Conservation (phyloP, 306 rosid species). For the Alnus rubra region DNA sequence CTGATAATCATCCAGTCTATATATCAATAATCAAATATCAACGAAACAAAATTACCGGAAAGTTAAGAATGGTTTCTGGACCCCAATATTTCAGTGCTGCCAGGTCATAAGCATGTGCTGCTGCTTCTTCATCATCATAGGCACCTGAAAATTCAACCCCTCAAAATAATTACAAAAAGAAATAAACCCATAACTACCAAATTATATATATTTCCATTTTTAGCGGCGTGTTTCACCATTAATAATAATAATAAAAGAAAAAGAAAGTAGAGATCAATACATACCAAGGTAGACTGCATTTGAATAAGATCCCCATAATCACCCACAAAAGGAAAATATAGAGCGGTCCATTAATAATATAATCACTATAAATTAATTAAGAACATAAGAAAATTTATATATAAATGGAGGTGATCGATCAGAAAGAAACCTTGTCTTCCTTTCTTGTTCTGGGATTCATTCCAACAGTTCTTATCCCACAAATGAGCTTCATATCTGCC, state of each 20-base stretch:
- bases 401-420: background rate
- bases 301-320: background rate
- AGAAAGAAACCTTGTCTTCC: slow-evolving; percentile 80
- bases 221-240: too few species aligned
- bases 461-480: slow-evolving; percentile 97
- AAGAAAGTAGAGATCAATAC: background rate
- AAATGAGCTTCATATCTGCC: slow-evolving; percentile 94
- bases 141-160: slow-evolving; percentile 59
- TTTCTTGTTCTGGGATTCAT: slow-evolving; percentile 85
- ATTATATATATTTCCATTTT: too few species aligned
- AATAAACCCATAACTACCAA: too few species aligned
- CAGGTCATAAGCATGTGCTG: slow-evolving; percentile 98
- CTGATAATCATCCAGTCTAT: background rate
- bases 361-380: background rate
- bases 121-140: slow-evolving; percentile 88
- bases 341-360: background rate
- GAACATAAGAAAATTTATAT: background rate
- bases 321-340: slow-evolving; percentile 3
- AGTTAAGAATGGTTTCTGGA: slow-evolving; percentile 74
- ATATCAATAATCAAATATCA: background rate
- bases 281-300: slow-evolving; percentile 75
- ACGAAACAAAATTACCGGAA: slow-evolving; percentile 50
- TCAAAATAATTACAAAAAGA: background rate
- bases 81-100: slow-evolving; percentile 99
- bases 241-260: background rate